Evolutionary conservation across 306 rosid species (phyloP).

Genomic region (Casuarina equisetifolia): DNA sequence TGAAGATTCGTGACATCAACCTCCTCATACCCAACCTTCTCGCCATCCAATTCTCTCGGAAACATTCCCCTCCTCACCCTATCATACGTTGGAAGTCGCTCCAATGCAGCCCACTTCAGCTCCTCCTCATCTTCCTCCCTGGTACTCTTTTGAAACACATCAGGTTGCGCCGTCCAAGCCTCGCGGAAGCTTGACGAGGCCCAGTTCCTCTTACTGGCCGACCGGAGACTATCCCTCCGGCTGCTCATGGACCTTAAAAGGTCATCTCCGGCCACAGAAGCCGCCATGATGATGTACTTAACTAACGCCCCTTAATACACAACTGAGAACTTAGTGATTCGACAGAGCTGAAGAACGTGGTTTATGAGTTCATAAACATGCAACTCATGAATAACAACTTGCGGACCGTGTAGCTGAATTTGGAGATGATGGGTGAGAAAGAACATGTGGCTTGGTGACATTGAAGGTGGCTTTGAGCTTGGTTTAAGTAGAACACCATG

Average conservation of each 20-base stretch:
- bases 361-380: neutral
- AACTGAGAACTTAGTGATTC: neutral
- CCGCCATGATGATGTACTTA: constrained; percentile 14
- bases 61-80: constrained; percentile 57
- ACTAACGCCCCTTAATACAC: neutral
- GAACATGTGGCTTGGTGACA: neutral
- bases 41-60: constrained; percentile 47
- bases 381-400: neutral
- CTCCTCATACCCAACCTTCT: constrained; percentile 49
- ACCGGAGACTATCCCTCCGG: constrained; percentile 38
- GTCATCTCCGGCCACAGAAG: constrained; percentile 26
- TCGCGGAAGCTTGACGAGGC: constrained; percentile 25
- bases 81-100: constrained; percentile 86
- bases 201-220: constrained; percentile 50
- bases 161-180: constrained; percentile 5
- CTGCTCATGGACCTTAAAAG: constrained; percentile 38
- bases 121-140: constrained; percentile 62
- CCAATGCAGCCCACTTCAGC: constrained; percentile 83
- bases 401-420: neutral
- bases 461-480: neutral
- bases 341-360: neutral
- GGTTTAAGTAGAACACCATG: neutral
- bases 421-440: constrained; percentile 6
- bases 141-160: constrained; percentile 42
- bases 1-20: constrained; percentile 63